Percentiles rank a stretch among this genome's conserved stretches.
Evolutionary conservation across 805 yeast genomes (phyloP).

Genomic region (Jamesozyma gamospora): DNA sequence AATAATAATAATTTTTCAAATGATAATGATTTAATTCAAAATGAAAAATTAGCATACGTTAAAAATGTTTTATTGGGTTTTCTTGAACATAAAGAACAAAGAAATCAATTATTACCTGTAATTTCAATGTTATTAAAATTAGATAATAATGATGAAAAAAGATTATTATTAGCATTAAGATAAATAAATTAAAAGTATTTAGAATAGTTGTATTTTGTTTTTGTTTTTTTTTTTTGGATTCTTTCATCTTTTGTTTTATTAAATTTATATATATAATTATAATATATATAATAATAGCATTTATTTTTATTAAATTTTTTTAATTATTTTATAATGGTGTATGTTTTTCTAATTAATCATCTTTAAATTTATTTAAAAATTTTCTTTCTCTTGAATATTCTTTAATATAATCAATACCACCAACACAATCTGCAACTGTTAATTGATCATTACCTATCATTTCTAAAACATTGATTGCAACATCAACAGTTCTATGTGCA

Average conservation of each 20-base stretch:
- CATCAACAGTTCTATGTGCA: slow-evolving; percentile 51
- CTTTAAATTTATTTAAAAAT: not conserved
- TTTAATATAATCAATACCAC: slow-evolving; percentile 52
- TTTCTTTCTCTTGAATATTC: slow-evolving; percentile 7
- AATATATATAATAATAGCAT: too few species aligned
- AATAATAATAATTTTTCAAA: not conserved
- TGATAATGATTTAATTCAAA: slow-evolving; percentile 13
- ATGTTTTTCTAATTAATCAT: not conserved
- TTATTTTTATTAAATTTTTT: not conserved
- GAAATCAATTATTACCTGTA: slow-evolving; percentile 78
- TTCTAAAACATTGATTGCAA: slow-evolving; percentile 50
- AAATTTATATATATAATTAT: too few species aligned
- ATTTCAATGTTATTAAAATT: slow-evolving; percentile 63
- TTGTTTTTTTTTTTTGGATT: too few species aligned
- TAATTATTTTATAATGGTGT: too few species aligned
- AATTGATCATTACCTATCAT: slow-evolving; percentile 52
- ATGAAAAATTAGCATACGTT: slow-evolving; percentile 58
- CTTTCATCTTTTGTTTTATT: too few species aligned
- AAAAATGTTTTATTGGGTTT: slow-evolving; percentile 88
- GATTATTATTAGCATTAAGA: slow-evolving; percentile 46
- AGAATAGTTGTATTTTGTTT: too few species aligned
- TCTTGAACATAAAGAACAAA: slow-evolving; percentile 85
- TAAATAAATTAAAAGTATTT: slow-evolving; percentile 10
- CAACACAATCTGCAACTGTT: slow-evolving; percentile 72
- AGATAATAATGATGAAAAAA: slow-evolving; percentile 60